Conservation (phyloP, 345 rosid species). For the Populus alba region DNA sequence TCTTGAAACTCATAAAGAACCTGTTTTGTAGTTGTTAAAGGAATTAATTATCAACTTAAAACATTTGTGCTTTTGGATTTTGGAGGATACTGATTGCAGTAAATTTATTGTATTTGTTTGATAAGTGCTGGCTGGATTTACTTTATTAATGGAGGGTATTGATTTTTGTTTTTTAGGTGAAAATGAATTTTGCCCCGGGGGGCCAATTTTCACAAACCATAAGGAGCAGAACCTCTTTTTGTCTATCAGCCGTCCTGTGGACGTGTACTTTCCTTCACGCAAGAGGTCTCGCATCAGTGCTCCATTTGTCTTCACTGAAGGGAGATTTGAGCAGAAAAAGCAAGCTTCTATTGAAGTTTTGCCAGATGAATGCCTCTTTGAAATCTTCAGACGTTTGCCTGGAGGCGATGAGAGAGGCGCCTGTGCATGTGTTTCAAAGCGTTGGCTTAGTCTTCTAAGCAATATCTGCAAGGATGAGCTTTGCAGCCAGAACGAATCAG, state of each 20-base stretch:
- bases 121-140: neutral
- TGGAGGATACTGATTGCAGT: neutral
- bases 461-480: constrained; percentile 62
- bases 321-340: constrained; percentile 51
- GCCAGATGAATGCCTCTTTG: constrained; percentile 93
- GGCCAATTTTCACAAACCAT: constrained; percentile 66
- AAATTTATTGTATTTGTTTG: neutral
- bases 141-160: neutral
- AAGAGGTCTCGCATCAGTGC: constrained; percentile 79
- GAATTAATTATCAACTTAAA: neutral
- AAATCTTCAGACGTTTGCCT: constrained; percentile 70
- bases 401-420: constrained; percentile 75
- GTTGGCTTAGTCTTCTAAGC: constrained; percentile 77
- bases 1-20: neutral
- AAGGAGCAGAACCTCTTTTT: constrained; percentile 65
- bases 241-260: constrained; percentile 62
- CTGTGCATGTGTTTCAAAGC: constrained; percentile 81
- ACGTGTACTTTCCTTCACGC: constrained; percentile 61
- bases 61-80: neutral
- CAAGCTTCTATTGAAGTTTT: constrained; percentile 65
- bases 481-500: constrained; percentile 19
- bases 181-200: constrained; percentile 67
- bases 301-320: constrained; percentile 53
- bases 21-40: neutral
- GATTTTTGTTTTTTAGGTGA: constrained; percentile 41